Evolutionary conservation across 352 stramenopile species (phyloP).

Genomic region (Globisporangium cylindrosporum): DNA sequence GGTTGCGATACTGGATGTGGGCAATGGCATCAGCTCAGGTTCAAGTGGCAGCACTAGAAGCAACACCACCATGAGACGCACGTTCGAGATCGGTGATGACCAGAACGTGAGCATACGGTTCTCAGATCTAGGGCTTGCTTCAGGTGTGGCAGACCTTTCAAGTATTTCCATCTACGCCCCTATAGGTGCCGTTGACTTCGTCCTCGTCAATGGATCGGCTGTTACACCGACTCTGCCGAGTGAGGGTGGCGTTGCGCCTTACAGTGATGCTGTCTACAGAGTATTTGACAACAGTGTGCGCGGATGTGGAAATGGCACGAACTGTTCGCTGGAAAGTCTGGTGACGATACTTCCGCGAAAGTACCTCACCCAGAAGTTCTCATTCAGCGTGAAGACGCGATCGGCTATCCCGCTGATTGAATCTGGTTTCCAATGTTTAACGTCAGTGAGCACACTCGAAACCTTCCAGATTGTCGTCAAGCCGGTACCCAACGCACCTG

Average conservation of each 20-base stretch:
- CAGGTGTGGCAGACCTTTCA: slow-evolving; percentile 25
- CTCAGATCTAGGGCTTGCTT: slow-evolving; percentile 27
- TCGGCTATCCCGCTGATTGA: slow-evolving; percentile 22
- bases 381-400: slow-evolving; percentile 28
- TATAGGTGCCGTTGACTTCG: slow-evolving; percentile 16
- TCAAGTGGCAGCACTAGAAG: not conserved
- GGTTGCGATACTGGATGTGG: slow-evolving; percentile 19
- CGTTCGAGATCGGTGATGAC: slow-evolving; percentile 38
- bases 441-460: slow-evolving; percentile 23
- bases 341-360: slow-evolving; percentile 32
- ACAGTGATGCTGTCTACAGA: slow-evolving; percentile 2
- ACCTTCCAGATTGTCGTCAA: slow-evolving; percentile 32
- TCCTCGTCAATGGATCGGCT: slow-evolving; percentile 13
- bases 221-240: not conserved
- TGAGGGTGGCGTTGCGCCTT: not conserved
- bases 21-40: slow-evolving; percentile 2
- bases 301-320: slow-evolving; percentile 13
- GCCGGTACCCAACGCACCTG: slow-evolving; percentile 35
- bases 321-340: slow-evolving; percentile 19
- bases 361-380: slow-evolving; percentile 41
- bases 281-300: slow-evolving; percentile 10
- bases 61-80: not conserved
- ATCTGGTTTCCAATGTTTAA: slow-evolving; percentile 21
- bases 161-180: slow-evolving; percentile 19
- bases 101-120: slow-evolving; percentile 40